Evolutionary conservation across 2,329 filamentous ascomycete species (phyloP).

Genomic region (Chalaropsis thielavioides): DNA sequence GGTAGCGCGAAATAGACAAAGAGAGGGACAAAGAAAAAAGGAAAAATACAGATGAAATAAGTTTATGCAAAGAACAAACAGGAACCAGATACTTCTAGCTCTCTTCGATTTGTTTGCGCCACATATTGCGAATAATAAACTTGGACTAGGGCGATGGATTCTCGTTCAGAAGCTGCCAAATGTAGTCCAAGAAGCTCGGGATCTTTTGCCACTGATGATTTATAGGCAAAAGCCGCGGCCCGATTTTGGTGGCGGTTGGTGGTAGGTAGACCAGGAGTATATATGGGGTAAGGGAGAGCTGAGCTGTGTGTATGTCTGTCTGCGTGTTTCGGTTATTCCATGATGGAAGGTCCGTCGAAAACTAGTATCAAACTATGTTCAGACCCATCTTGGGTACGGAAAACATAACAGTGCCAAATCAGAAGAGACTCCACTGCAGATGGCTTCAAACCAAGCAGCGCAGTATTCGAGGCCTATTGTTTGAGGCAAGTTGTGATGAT

Average conservation of each 20-base stretch:
- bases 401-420: neutral
- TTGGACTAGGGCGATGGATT: neutral
- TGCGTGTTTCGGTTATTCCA: neutral
- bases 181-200: neutral
- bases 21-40: neutral
- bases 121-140: neutral
- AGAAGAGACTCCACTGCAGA: neutral
- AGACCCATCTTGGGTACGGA: neutral
- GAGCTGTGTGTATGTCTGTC: neutral
- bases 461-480: neutral
- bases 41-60: neutral
- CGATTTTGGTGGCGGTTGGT: neutral
- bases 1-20: neutral
- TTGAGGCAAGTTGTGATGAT: neutral
- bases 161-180: neutral
- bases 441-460: neutral
- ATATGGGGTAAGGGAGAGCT: neutral
- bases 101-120: neutral
- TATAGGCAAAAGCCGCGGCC: neutral
- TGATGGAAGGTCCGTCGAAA: neutral
- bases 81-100: neutral
- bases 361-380: neutral
- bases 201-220: neutral
- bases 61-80: neutral
- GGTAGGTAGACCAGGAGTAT: neutral